Conservation (phyloP, 371 early-diverging fungal species). For the Chytridium lagenaria region DNA sequence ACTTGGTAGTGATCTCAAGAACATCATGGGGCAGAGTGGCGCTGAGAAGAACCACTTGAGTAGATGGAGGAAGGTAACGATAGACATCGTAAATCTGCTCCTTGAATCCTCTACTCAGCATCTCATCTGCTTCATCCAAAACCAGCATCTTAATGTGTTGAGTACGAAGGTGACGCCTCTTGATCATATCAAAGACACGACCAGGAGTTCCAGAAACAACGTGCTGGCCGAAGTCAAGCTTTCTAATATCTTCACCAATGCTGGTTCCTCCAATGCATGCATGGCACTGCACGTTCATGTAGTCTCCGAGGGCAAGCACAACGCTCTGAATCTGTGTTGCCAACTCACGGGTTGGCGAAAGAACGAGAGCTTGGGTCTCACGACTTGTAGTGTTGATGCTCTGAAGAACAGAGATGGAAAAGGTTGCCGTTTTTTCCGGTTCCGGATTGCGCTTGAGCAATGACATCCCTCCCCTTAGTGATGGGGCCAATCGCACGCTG, state of each 20-base stretch:
- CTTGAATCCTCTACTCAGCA: slow-evolving; percentile 97
- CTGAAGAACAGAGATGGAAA: slow-evolving; percentile 98
- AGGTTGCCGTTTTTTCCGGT: slow-evolving; percentile 99
- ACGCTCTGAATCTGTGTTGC: slow-evolving; percentile 97
- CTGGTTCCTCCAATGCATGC: slow-evolving; percentile 98
- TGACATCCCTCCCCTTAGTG: slow-evolving; percentile 92
- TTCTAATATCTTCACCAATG: slow-evolving; percentile 88
- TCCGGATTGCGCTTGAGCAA: slow-evolving; percentile 99
- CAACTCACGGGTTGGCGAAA: slow-evolving; percentile 98
- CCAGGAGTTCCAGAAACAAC: slow-evolving; percentile 99
- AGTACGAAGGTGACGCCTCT: slow-evolving; percentile 84
- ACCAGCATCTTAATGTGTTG: slow-evolving; percentile 94
- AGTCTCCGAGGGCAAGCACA: slow-evolving; percentile 89
- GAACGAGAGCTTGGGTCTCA: slow-evolving; percentile 95
- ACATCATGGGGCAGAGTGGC: slow-evolving; percentile 98
- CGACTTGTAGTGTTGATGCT: slow-evolving; percentile 81
- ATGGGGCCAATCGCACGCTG: slow-evolving; percentile 97
- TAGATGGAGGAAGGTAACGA: slow-evolving; percentile 84
- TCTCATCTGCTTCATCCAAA: slow-evolving; percentile 99
- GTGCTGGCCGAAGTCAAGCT: slow-evolving; percentile 87
- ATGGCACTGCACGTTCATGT: slow-evolving; percentile 91
- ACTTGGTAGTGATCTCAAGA: slow-evolving; percentile 93
- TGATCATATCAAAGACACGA: slow-evolving; percentile 98
- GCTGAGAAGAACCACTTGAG: slow-evolving; percentile 96
- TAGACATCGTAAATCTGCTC: slow-evolving; percentile 98